These are phyloP conservation scores for Wickerhamiella occidentalis DNA, from an alignment of 805 yeast species.

Conservation along the genomic window DNA sequence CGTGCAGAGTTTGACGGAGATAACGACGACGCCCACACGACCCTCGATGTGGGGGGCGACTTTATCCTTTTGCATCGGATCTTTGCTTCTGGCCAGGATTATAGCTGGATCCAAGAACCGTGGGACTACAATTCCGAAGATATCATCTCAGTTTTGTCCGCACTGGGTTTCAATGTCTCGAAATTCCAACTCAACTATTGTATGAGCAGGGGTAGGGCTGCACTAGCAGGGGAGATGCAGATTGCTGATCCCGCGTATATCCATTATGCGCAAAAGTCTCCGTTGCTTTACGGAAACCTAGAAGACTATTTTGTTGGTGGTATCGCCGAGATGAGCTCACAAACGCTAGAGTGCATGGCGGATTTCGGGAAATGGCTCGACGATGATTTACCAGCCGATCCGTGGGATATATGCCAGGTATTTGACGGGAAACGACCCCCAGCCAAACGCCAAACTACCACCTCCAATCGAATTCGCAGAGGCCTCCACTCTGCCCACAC, in stretches of 20 bases:
- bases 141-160: constrained; percentile 31
- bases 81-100: constrained; percentile 24
- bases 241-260: constrained; percentile 26
- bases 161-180: constrained; percentile 31
- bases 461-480: neutral
- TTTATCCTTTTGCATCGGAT: constrained; percentile 37
- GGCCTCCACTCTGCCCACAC: neutral
- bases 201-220: constrained; percentile 44
- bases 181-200: constrained; percentile 35
- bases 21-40: constrained; percentile 37
- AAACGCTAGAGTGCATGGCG: constrained; percentile 32
- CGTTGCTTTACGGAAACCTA: constrained; percentile 33
- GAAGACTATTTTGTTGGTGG: constrained; percentile 46
- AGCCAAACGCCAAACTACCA: neutral
- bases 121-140: constrained; percentile 35
- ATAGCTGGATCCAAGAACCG: constrained; percentile 22
- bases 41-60: constrained; percentile 55
- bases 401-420: constrained; percentile 29
- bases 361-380: constrained; percentile 34
- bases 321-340: constrained; percentile 34
- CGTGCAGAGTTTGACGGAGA: constrained; percentile 45
- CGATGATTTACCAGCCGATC: constrained; percentile 16
- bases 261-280: constrained; percentile 32
- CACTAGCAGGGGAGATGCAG: constrained; percentile 36
- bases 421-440: constrained; percentile 25